Base-by-base conservation (phyloP, 805 yeast genomes). In the Candida dendrica region DNA sequence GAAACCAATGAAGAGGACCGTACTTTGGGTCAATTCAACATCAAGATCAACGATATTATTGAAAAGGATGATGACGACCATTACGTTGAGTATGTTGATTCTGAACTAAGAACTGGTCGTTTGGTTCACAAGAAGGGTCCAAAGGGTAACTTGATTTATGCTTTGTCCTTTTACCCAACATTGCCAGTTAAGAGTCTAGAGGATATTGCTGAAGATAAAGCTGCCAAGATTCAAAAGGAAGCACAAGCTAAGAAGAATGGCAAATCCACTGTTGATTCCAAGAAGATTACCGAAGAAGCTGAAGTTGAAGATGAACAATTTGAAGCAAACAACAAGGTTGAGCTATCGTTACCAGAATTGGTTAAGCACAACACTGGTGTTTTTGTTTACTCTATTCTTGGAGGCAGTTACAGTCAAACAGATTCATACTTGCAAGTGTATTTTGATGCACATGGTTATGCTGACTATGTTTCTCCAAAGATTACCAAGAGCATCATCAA, bases 101-200 rank as follows among this genome's bases (percentile, higher is more conserved):
- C 72, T 9, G 75, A 77, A 41, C 65, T 73, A 46, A 75, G 81
- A 52, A 70, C 69, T 4, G 81, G 82, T 40, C 75, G 77, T 49
- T 68, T 93, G 49, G 76, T 84, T 36, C 76, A 77, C 55, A 83
- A 77, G 60, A 84, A 80, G 54, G 88, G 91, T n/a, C 78, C 93
- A 27, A 84, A 83, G 67, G 98, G 98, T 59, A 63, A 72, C 19
- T 69, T 93, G 29, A 72, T 77, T 4, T 93, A 87, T 61, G 71
- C 78, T 4, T 66, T 85, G 42, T 76, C 95, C 2, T 93, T 91
- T 69, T 90, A 79, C 65, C 98, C 98, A 27, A 65, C 82, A 11
- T 61, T 84, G 41, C 87, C 90, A 7, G 83, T 90, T n/a, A 70
- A 80, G 66, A 76, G 87, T 31, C 79, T 88, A 35, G 82, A 79